Evolutionary conservation across 768 basidiomycete species (phyloP), one percentile per base, ranked within the genome.

Genomic region (Bullera alba): DNA sequence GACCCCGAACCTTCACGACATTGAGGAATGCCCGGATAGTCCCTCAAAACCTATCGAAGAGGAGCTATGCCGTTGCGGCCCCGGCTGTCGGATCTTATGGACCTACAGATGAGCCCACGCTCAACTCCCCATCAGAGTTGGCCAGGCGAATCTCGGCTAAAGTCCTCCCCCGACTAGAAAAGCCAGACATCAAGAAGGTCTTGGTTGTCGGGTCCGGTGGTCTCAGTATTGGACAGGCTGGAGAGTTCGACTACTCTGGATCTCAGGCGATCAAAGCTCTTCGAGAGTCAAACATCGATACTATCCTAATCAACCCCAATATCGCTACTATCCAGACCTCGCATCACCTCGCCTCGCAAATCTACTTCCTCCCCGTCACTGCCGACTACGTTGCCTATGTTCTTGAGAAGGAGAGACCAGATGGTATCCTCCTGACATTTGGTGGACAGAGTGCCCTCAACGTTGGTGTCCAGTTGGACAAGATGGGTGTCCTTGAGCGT

Each of bases 311-410:
- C 73, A 99, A 97, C 74, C 95, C 95, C 41, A 97, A 99, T 70
- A 96, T 97, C 58, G 93, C 95, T 36, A 97, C 95, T 26, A 96
- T 93, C 85, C 95, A 99, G 75, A 97, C 95, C 1, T 96, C 92
- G 6, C 95, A 99, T 70, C 84, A 96, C 72, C 79, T 99, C 57
- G 95, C 95, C 25, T 85, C 85, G 1, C 88, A 96, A 71, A 90
- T 97, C 60, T 99, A 97, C 76, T 99, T 97, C 76, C 75, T 99
- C 29, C 95, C 95, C 41, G 82, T 99, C 65, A 96, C 95, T 0
- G 76, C 87, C 45, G 95, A 97, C 73, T 97, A 97, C 73, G 95
- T 99, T 57, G 93, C 95, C 55, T 96, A 96, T 68, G 90, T 99
- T 23, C 78, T 97, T 71, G 95, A 99, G 77, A 95, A 93, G 76